phyloP scores from a whole-genome alignment of 306 rosid species.

The Trifolium subterraneum region DNA sequence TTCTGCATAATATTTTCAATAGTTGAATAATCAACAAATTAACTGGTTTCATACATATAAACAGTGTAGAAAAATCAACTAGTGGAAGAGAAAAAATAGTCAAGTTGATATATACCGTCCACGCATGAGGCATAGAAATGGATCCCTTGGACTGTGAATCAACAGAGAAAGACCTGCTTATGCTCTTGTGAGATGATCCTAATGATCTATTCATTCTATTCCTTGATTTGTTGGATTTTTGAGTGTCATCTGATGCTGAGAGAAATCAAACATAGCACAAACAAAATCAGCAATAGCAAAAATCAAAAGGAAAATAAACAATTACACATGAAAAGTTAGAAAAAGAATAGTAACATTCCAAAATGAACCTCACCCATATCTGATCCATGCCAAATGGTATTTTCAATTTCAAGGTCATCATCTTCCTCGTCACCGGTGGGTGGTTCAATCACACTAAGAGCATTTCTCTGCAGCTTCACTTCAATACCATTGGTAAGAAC shows the following conservation, averaged over 20 bases:
- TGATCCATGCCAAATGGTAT: slow-evolving; percentile 75
- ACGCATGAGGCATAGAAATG: slow-evolving; percentile 70
- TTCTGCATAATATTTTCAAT: slow-evolving; percentile 51
- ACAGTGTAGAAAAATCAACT: neutral
- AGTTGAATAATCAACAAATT: neutral
- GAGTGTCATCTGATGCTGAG: slow-evolving; percentile 86
- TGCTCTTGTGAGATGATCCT: slow-evolving; percentile 80
- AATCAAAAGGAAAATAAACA: slow-evolving; percentile 55
- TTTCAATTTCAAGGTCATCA: slow-evolving; percentile 88
- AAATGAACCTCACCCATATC: slow-evolving; percentile 76
- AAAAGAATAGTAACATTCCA: slow-evolving; percentile 1
- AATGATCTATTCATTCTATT: slow-evolving; percentile 71
- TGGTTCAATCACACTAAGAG: slow-evolving; percentile 92
- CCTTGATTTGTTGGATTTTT: slow-evolving; percentile 84
- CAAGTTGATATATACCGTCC: slow-evolving; percentile 59
- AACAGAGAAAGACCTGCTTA: slow-evolving; percentile 79
- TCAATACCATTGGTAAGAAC: slow-evolving; percentile 96
- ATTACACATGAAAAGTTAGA: slow-evolving; percentile 39
- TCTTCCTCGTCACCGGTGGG: slow-evolving; percentile 93
- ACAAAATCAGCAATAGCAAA: slow-evolving; percentile 44
- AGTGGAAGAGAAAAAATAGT: slow-evolving; percentile 4
- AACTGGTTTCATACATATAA: neutral
- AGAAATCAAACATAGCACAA: slow-evolving; percentile 42
- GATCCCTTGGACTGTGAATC: slow-evolving; percentile 90
- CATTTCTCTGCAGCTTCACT: slow-evolving; percentile 94